These are phyloP conservation scores for Eucalyptus urophylla DNA, from an alignment of 345 rosid species.

Conservation along the genomic window DNA sequence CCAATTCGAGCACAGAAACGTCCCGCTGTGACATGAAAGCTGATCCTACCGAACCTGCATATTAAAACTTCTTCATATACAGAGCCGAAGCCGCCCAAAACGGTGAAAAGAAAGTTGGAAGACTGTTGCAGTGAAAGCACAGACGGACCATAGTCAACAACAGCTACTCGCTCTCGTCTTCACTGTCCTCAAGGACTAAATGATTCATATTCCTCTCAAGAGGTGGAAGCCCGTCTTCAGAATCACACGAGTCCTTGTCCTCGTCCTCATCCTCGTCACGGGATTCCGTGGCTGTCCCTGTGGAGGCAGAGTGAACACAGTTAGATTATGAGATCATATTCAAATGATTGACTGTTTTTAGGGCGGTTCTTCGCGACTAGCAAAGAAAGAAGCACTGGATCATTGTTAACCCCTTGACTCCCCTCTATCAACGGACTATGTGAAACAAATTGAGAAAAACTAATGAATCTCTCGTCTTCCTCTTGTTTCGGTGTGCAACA, in stretches of 20 bases:
- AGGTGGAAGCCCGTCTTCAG: conserved; percentile 82
- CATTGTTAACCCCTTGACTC: neutral
- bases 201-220: conserved; percentile 82
- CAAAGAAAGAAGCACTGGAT: neutral
- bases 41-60: neutral
- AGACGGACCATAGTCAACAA: neutral
- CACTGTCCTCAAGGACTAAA: conserved; percentile 39
- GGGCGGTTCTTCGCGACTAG: neutral
- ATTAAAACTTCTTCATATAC: neutral
- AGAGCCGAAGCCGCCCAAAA: neutral
- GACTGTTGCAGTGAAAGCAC: neutral
- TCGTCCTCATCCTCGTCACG: neutral
- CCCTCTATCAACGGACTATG: neutral
- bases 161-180: conserved; percentile 37
- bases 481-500: neutral
- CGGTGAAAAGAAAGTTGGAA: fast-evolving
- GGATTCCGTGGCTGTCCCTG: neutral
- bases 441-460: neutral
- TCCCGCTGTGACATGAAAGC: neutral
- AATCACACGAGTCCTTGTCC: conserved; percentile 33
- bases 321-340: neutral
- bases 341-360: neutral
- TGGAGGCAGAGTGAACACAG: neutral
- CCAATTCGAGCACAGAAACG: neutral
- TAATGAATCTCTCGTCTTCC: neutral